Conservation (phyloP, 129 eudicot genomes). For the Ambrosia artemisiifolia region DNA sequence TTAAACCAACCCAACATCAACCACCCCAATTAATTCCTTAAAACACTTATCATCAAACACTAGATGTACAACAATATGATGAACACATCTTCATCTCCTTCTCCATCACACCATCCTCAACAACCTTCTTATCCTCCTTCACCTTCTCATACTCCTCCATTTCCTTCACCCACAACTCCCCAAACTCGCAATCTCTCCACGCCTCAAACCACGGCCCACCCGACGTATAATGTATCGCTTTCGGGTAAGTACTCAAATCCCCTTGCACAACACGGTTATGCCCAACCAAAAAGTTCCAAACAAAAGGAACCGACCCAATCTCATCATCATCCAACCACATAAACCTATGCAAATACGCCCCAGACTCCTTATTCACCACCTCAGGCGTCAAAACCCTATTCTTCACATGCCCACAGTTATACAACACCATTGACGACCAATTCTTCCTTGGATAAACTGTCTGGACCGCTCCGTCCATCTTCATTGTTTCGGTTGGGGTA, state of each 20-base stretch:
- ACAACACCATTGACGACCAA: constrained; percentile 95
- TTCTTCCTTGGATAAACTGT: constrained; percentile 90
- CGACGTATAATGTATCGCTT: constrained; percentile 77
- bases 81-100: background rate
- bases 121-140: constrained; percentile 31
- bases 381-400: constrained; percentile 67
- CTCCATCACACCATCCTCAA: background rate
- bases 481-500: constrained; percentile 70
- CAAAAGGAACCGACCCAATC: constrained; percentile 73
- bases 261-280: constrained; percentile 69
- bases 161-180: constrained; percentile 81
- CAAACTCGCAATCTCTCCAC: constrained; percentile 90
- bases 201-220: constrained; percentile 99
- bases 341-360: constrained; percentile 85
- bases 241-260: constrained; percentile 49
- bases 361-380: constrained; percentile 61
- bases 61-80: background rate
- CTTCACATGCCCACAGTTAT: constrained; percentile 82
- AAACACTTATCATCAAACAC: constrained; percentile 18
- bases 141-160: constrained; percentile 57
- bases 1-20: background rate
- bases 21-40: background rate
- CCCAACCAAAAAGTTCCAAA: constrained; percentile 93
- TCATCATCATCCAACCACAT: constrained; percentile 88
- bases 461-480: constrained; percentile 95